Conservation (phyloP, 768 basidiomycete species). For the Mrakia frigida region DNA sequence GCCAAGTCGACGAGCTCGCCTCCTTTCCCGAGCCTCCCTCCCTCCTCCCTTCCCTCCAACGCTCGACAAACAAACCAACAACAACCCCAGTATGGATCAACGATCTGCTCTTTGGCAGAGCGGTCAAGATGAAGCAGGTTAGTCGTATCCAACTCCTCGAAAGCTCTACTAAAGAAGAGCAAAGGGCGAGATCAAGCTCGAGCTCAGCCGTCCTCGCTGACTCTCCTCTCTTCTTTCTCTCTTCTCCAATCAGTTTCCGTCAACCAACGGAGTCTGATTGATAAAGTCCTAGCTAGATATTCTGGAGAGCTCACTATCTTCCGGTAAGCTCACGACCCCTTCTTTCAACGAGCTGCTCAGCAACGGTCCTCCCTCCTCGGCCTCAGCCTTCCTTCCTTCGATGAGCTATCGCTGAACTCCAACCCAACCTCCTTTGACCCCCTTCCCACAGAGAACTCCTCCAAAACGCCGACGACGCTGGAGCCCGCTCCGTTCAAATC, state of each 20-base stretch:
- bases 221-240: neutral
- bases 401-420: neutral
- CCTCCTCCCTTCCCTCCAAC: neutral
- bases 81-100: neutral
- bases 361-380: neutral
- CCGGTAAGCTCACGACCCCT: slow-evolving; percentile 41
- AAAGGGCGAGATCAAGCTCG: no score
- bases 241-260: neutral
- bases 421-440: no score
- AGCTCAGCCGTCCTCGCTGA: neutral
- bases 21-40: neutral
- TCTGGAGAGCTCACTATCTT: slow-evolving; percentile 76
- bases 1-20: neutral
- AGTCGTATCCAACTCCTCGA: neutral
- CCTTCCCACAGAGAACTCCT: slow-evolving; percentile 62
- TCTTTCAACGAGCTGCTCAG: slow-evolving; percentile 50
- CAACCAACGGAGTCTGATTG: slow-evolving; percentile 69
- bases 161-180: no score
- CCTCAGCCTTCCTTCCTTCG: neutral
- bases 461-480: slow-evolving; percentile 63
- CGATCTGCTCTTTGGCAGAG: slow-evolving; percentile 3
- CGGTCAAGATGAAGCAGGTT: neutral
- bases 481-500: slow-evolving; percentile 34
- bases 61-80: neutral
- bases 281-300: slow-evolving; percentile 90